phyloP scores from a whole-genome alignment of 2,329 filamentous ascomycete species.

The Amesomyces nigricolor region DNA sequence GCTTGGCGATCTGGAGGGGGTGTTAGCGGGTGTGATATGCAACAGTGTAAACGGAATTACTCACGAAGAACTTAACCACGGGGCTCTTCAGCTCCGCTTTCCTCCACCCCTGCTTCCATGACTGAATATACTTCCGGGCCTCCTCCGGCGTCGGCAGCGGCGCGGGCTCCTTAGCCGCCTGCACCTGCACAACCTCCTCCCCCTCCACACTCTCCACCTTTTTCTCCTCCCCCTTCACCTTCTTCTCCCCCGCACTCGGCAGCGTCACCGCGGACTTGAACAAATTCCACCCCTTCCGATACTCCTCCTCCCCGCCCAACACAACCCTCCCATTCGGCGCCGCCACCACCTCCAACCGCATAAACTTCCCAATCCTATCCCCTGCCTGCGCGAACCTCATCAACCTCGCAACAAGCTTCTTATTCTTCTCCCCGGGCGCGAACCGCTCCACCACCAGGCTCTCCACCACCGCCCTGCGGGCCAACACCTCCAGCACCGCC shows the following conservation, averaged over 20 bases:
- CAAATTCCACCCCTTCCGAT: constrained; percentile 25
- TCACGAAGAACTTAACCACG: constrained; percentile 68
- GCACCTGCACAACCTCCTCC: constrained; percentile 9
- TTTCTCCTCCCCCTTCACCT: not conserved
- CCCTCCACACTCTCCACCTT: constrained; percentile 18
- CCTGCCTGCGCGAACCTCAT: not conserved
- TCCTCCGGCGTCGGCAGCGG: constrained; percentile 32
- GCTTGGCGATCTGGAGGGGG: constrained; percentile 65
- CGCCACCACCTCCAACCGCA: constrained; percentile 36
- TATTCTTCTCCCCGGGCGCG: constrained; percentile 7
- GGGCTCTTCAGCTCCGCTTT: constrained; percentile 50
- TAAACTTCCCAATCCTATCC: constrained; percentile 22
- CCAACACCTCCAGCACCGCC: constrained; percentile 42
- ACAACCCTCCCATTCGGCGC: constrained; percentile 36
- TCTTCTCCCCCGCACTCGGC: not conserved
- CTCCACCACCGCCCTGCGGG: constrained; percentile 49
- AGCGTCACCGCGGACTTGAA: constrained; percentile 18
- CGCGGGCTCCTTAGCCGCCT: not conserved
- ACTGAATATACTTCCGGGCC: constrained; percentile 38
- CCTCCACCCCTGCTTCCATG: constrained; percentile 55
- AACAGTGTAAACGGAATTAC: not conserved
- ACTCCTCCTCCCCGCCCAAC: constrained; percentile 34
- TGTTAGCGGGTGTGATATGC: constrained; percentile 13
- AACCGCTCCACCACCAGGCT: constrained; percentile 37
- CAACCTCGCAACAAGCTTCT: constrained; percentile 1